A percentile compares a stretch with the other conserved stretches of the same genome.
Conservation (phyloP, 768 basidiomycete species). For the Leccinum sublutescens region DNA sequence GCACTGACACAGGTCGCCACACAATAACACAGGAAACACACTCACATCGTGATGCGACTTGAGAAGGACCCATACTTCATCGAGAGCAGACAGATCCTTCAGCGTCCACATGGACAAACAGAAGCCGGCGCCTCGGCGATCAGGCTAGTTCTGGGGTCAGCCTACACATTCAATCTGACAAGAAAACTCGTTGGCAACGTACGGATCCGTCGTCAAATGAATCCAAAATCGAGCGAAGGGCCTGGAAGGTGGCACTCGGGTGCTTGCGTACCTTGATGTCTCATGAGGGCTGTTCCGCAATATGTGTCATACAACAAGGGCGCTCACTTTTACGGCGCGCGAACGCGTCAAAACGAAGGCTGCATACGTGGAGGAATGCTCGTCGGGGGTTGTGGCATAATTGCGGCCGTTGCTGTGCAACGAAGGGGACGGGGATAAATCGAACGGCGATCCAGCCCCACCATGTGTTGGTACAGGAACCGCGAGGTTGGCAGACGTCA, state of each 20-base stretch:
- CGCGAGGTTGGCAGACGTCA: slow-evolving; percentile 4
- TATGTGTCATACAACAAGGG: neutral
- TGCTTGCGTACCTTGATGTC: slow-evolving; percentile 26
- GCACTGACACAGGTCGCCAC: neutral
- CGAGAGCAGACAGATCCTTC: slow-evolving; percentile 34
- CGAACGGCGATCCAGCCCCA: slow-evolving; percentile 31
- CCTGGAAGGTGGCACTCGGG: slow-evolving; percentile 19
- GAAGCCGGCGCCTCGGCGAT: slow-evolving; percentile 1
- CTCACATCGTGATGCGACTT: slow-evolving; percentile 61
- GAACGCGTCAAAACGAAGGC: slow-evolving; percentile 51
- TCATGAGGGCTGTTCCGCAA: neutral
- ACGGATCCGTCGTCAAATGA: slow-evolving; percentile 23
- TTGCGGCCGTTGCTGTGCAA: slow-evolving; percentile 6
- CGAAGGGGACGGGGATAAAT: slow-evolving; percentile 27
- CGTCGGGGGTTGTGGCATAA: slow-evolving; percentile 11
- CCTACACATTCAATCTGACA: neutral
- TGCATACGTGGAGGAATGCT: slow-evolving; percentile 19
- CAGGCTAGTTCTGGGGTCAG: slow-evolving; percentile 18
- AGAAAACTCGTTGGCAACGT: slow-evolving; percentile 3
- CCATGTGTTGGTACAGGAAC: neutral
- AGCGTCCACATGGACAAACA: slow-evolving; percentile 52
- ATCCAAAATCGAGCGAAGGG: slow-evolving; percentile 28
- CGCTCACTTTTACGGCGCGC: slow-evolving; percentile 52
- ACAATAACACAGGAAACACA: neutral
- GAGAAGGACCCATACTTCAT: slow-evolving; percentile 57